Evolutionary conservation across 345 rosid species (phyloP).

Genomic region (Lumnitzera racemosa): DNA sequence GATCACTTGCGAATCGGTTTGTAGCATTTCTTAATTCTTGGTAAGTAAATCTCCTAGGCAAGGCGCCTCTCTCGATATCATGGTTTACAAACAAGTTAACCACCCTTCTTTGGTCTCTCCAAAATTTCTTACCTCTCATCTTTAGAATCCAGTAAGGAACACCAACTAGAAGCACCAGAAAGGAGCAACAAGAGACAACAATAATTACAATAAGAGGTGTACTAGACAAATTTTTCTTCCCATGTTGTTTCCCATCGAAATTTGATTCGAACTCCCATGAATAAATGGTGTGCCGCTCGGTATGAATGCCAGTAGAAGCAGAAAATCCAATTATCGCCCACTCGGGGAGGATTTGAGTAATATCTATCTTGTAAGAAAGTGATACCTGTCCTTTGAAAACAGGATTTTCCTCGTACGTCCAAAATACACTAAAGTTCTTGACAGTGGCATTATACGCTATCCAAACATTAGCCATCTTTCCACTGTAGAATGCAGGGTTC

Average conservation of each 20-base stretch:
- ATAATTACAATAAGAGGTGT: neutral
- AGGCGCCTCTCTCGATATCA: conserved; percentile 5
- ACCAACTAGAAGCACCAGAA: neutral
- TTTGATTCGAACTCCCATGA: conserved; percentile 22
- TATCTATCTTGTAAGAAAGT: conserved; percentile 10
- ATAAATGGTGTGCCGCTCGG: conserved; percentile 8
- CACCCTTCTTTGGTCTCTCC: neutral
- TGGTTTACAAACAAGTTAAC: neutral
- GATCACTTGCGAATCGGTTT: conserved; percentile 7
- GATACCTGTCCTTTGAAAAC: neutral
- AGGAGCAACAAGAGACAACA: neutral
- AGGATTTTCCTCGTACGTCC: conserved; percentile 7
- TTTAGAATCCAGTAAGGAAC: neutral
- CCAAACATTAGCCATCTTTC: conserved; percentile 2
- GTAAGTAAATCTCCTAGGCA: conserved; percentile 14
- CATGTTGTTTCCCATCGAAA: neutral
- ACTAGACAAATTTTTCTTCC: neutral
- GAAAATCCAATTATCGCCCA: conserved; percentile 20
- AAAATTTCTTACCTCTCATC: neutral
- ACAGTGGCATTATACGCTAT: conserved; percentile 12
- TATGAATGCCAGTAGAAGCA: conserved; percentile 1
- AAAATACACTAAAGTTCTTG: conserved; percentile 5
- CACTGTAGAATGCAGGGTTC: neutral
- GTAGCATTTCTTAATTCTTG: conserved; percentile 8
- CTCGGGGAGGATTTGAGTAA: conserved; percentile 8